Evolutionary conservation across 257 asterid species (phyloP), one percentile per base, ranked within the genome.

Genomic region (Solanum pennellii): DNA sequence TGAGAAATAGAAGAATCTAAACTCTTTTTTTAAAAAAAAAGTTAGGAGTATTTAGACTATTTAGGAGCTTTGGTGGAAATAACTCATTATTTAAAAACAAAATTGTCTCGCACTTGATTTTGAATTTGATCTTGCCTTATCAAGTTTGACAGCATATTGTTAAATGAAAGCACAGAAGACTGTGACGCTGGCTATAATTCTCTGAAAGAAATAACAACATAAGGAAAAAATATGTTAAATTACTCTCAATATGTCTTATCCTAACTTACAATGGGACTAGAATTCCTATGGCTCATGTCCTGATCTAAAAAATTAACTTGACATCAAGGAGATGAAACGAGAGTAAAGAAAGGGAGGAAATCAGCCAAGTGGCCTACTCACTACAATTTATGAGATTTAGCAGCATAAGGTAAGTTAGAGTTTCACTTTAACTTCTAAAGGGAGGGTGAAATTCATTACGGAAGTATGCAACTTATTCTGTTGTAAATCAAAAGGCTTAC

Each of bases 401-500:
- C 44, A 80, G 85, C 85, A 80, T 31, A 47, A 31, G 66, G 20
- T 47, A 18, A 47, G 20, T 29, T 49, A 79, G 27, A 47, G 27
- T 7, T 80, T 82, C 85, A 82, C 56, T 29, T 27, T 80, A 47
- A 80, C 84, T 16, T 80, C 68, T 47, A 29, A 79, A 27, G 42
- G 84, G 27, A 27, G 42, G 44, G 84, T 12, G 20, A 6, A 49
- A 31, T 29, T 82, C 12, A 29, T 3, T 49, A 6, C 5, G 12
- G 11, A 29, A 29, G 45, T 82, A 82, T 47, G 29, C 9, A 29
- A 49, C 25, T 11, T 25, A 9, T 80, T 80, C 44, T 10, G 12
- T 18, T 0, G 29, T 82, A 68, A 85, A 85, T 65, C 45, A 76
- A 91, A 52, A 76, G 65, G 85, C 94, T 90, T 86, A 95, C 99